Evolutionary conservation across 164 flowering plant species (phyloP), one percentile per base, ranked within the genome.

Genomic region (Stephania cephalantha): DNA sequence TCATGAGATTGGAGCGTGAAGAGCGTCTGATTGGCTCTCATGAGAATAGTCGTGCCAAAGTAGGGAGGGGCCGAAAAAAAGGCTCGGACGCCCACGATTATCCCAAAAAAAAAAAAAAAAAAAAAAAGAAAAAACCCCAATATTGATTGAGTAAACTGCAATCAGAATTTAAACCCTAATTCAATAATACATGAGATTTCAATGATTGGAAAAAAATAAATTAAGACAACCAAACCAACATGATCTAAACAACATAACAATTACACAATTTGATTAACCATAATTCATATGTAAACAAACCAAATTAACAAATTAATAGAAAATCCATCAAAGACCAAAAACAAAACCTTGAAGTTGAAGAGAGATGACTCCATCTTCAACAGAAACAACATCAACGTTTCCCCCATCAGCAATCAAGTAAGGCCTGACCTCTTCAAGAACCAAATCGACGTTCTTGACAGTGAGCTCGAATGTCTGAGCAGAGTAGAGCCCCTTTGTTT

Each of bases 331-430:
- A 9, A 25, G 64, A 55, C 1, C 12, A 68, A 55, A 55, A 67
- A 46, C 5, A 15, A 35, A 35, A 92, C 97, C 98, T 86, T 88
- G 94, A 74, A 93, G 97, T 75, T 88, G 81, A 58, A 95, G 89
- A 66, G 87, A 90, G 58, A 95, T 80, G 72, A 91, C 87, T 63
- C 98, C 98, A 75, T 91, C 91, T 74, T 90, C 90, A 48, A 95
- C 98, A 46, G 97, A 91, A 30, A 92, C 97, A 30, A 95, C 97
- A 69, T 92, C 96, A 29, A 92, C 97, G 81, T 95, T 90, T 10
- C 99, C 99, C 18, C 99, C 99, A 79, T 95, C 99, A 44, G 98
- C 71, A 44, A 95, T 90, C 79, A 95, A 81, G 73, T 93, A 95
- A 63, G 99, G 99, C 61, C 99, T 78, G 42, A 95, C 97, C 45